Evolutionary conservation across 2,329 filamentous ascomycete genomes (phyloP), one percentile per base, ranked within the genome.

Genomic region (Polychaeton citri): DNA sequence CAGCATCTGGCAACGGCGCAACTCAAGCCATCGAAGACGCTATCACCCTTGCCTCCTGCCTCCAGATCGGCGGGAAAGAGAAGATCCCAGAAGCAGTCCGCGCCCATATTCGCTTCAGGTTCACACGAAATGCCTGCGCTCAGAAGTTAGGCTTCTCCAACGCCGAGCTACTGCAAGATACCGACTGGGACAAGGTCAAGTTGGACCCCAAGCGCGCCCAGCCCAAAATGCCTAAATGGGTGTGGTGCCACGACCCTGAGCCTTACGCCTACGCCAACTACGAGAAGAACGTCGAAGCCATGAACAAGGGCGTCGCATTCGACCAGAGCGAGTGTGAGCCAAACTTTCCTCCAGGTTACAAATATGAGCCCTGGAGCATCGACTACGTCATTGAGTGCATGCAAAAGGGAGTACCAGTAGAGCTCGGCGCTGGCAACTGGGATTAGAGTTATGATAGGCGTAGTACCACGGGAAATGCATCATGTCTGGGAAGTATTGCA

Each of bases 111-210:
- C 52, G 60, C 26, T 58, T 63, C 49, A 61, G 63, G 19, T 69
- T 65, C 51, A 59, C 62, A 40, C 61, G 64, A 34, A 65, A 63
- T 33, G 57, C 60, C 5, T 69, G 65, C 51, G 62, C 63, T 2
- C 66, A 68, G 38, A 66, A 68, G 38, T 58, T 66, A 21, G 60
- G 62, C 30, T 65, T 65, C 52, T 58, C 58, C 42, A 64, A 67
- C 47, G 54, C 63, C 18, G 62, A 65, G 47, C 57, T 65, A 6
- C 55, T 66, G 1, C 63, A 66, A 46, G 59, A 64, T 38, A 66
- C 63, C 8, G 60, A 67, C 45, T 66, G 63, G 64, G 55, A 60
- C 38, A 65, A 65, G 41, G 62, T 66, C 38, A 61, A 64, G 46
- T 49, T 63, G 2, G 59, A 65, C 41, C 62, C 62, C 1, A 55